A percentile compares a stretch with the other conserved stretches of the same genome.
These are phyloP conservation scores for Umbilicus rupestris DNA, from an alignment of 164 flowering plant species.

Conservation along the genomic window DNA sequence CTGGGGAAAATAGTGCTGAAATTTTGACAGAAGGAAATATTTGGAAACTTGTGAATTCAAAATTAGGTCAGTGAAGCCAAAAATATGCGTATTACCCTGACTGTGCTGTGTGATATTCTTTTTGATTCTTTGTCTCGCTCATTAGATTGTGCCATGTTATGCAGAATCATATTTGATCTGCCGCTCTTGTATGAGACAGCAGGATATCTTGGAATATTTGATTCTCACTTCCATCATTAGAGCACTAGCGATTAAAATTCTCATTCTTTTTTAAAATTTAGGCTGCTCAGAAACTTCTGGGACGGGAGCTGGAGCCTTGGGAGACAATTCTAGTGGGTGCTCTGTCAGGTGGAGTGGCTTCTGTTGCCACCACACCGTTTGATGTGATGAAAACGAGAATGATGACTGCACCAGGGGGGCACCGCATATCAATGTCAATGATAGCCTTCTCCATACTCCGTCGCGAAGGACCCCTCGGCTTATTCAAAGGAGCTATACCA, in stretches of 20 bases:
- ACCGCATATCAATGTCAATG: slow-evolving; percentile 56
- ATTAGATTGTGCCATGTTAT: not conserved
- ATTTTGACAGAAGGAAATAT: not conserved
- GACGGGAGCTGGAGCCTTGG: slow-evolving; percentile 91
- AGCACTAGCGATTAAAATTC: not conserved
- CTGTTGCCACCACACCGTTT: slow-evolving; percentile 89
- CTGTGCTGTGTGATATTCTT: not conserved
- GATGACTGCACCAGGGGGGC: slow-evolving; percentile 90
- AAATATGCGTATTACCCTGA: not conserved
- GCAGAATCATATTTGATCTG: not conserved
- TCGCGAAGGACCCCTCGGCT: slow-evolving; percentile 81
- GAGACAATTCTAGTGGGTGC: slow-evolving; percentile 90
- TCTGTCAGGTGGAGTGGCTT: slow-evolving; percentile 87
- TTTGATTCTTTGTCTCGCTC: not conserved
- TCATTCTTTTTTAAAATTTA: slow-evolving; percentile 16
- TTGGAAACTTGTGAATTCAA: too few species aligned
- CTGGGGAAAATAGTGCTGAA: not conserved
- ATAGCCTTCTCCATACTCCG: slow-evolving; percentile 77
- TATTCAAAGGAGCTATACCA: slow-evolving; percentile 94
- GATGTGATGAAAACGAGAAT: slow-evolving; percentile 96
- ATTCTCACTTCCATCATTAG: not conserved
- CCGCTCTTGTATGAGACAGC: not conserved
- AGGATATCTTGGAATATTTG: not conserved
- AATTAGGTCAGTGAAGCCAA: not conserved
- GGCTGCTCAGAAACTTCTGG: slow-evolving; percentile 55